Base-by-base conservation (phyloP, 1,284 basidiomycete species). In the Sanghuangporus sanghuang region DNA sequence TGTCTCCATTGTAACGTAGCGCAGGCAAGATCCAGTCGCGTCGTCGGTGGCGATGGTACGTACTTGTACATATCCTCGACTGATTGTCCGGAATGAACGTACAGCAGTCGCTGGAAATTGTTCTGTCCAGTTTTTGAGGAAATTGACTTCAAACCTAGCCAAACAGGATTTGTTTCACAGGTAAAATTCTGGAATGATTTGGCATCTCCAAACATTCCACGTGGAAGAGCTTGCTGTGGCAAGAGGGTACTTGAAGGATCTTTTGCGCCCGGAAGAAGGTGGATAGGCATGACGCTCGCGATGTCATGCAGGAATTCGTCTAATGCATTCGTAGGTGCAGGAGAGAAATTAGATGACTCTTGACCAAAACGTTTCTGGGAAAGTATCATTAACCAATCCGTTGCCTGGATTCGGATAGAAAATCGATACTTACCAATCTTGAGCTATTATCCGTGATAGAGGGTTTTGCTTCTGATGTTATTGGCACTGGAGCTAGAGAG, bases 61-160 rank as follows among this genome's bases (percentile, higher is more conserved):
- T 99, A 99, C 74, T 95, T 96, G 83, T 87, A 95, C 76, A 98
- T 90, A 72, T 99, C 97, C 73, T 98, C 90, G 35, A 99, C 72
- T 2, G 95, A 90, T 74, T 99, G 97, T 1, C 97, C 97, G 32
- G 93, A 90, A 40, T 92, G 90, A 21, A 89, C 84, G 27, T 99
- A 79, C 53, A 98, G 76, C 32, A 85, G 89, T 66, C 81, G 77
- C 40, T 76, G 68, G 18, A 68, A 59, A 18, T 18, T n/a, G 21
- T 12, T 46, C 32, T 69, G 58, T 46, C 64, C 71, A 61, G 68
- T 64, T 48, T 71, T 54, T 40, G 53, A 50, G 32, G 70, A 66
- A 64, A 16, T 46, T 58, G 65, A 55, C 77, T 32, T 11, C 23
- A 90, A 67, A 53, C 85, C 85, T 61, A 97, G 77, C 83, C 94